Evolutionary conservation across 192 early-diverging fungal genomes (phyloP).

Genomic region (Backusella luteola): DNA sequence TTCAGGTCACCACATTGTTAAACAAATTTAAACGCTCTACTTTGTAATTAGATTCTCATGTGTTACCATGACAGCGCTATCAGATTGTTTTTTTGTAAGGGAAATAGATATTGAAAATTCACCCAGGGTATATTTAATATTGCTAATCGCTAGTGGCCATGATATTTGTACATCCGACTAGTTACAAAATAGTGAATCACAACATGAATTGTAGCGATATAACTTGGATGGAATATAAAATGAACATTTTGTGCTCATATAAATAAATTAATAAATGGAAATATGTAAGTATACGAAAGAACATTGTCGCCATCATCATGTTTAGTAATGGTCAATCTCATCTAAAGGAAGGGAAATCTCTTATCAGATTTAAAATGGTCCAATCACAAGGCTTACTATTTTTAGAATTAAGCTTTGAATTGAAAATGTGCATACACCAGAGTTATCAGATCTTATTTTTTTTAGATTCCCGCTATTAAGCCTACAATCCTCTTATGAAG

Average conservation of each 20-base stretch:
- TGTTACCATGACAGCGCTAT: neutral
- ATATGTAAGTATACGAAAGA: neutral
- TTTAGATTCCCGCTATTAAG: neutral
- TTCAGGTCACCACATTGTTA: neutral
- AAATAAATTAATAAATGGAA: too few species aligned
- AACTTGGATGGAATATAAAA: too few species aligned
- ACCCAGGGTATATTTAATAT: neutral
- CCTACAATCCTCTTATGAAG: neutral
- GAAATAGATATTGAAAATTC: neutral
- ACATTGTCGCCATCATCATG: neutral
- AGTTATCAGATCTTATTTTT: neutral
- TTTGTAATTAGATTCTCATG: neutral
- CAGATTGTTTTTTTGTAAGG: neutral
- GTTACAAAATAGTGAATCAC: too few species aligned
- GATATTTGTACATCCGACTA: too few species aligned
- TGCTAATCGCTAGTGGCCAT: neutral
- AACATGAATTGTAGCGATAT: too few species aligned
- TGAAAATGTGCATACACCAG: neutral
- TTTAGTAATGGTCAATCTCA: neutral
- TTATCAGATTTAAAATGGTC: neutral
- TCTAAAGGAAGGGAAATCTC: neutral
- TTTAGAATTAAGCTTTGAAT: neutral
- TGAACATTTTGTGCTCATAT: too few species aligned
- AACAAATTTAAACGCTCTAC: neutral
- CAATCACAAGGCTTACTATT: neutral